These are phyloP conservation scores for Neophaeococcomyces aloes DNA, from an alignment of 2,329 filamentous ascomycete species.

Conservation along the genomic window DNA sequence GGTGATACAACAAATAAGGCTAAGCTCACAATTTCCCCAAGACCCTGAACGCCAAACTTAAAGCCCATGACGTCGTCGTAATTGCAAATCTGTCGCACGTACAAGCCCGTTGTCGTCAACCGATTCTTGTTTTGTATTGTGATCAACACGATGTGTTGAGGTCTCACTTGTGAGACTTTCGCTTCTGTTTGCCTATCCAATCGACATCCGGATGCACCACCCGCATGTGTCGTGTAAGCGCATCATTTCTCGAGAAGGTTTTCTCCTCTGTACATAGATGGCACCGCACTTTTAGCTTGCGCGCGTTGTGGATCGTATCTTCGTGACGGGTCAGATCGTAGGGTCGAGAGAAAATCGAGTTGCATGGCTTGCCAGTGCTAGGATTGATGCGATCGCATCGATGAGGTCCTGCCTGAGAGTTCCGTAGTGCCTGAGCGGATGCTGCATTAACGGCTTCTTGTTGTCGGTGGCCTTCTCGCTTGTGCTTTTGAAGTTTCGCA, in stretches of 20 bases:
- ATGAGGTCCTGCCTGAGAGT: slow-evolving; percentile 87
- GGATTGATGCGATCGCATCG: slow-evolving; percentile 89
- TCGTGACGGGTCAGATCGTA: slow-evolving; percentile 96
- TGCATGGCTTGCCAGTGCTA: slow-evolving; percentile 88
- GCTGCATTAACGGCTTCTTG: slow-evolving; percentile 44
- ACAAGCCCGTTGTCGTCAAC: background rate
- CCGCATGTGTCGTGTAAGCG: slow-evolving; percentile 83
- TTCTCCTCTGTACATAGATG: slow-evolving; percentile 91
- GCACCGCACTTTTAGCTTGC: slow-evolving; percentile 90
- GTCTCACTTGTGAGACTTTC: slow-evolving; percentile 14
- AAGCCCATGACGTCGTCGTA: too few relatives aligned
- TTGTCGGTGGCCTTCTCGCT: slow-evolving; percentile 81
- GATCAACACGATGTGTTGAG: background rate
- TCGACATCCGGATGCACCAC: slow-evolving; percentile 87
- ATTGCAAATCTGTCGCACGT: too few relatives aligned
- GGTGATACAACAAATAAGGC: too few relatives aligned
- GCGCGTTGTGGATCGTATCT: slow-evolving; percentile 90
- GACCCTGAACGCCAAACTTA: too few relatives aligned
- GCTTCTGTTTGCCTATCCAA: slow-evolving; percentile 54
- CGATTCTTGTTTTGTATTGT: background rate
- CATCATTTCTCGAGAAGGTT: slow-evolving; percentile 91
- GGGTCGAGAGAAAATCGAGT: slow-evolving; percentile 83
- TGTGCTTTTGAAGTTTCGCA: slow-evolving; percentile 81
- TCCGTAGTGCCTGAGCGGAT: slow-evolving; percentile 46
- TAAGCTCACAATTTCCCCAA: too few relatives aligned